Evolutionary conservation across 1,139 yeast species (phyloP), one percentile per base, ranked within the genome.

Genomic region (Wickerhamomyces sp.): DNA sequence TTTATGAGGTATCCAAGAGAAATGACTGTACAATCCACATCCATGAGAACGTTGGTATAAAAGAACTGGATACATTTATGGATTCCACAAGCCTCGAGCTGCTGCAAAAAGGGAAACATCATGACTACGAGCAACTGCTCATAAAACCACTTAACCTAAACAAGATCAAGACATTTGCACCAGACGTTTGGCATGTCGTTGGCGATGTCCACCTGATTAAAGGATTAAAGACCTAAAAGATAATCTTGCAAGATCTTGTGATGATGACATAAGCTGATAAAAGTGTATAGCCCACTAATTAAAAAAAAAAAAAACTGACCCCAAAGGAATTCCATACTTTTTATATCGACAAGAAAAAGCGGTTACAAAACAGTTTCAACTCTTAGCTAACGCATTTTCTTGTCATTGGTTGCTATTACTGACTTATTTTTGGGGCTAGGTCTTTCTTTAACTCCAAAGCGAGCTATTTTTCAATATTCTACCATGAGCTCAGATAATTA

Each of bases 141-240:
- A 20, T 14, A 38, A 45, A 20, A 20, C 56, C 49, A 24, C 41
- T 30, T 9, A 54, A 46, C 44, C 48, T 51, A 37, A 84, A 81
- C 44, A 75, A 67, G 48, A 84, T 88, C 40, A 87, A 87, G 62
- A 84, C 92, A 0, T 88, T 81, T 67, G 95, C 96, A 0, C 96
- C 96, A 0, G 94, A 82, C 37, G 76, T 87, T 3, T 82, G 87
- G 83, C 96, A 87, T 52, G 64, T 83, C 6, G 86, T 85, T 26
- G 70, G 76, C 4, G 95, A 84, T 48, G 62, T 72, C n/a, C 53
- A 49, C 32, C 30, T 19, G 7, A 24, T 24, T 14, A 24, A 24
- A 12, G 10, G 24, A 21, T n/a, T n/a, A n/a, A n/a, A n/a, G n/a
- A n/a, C n/a, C n/a, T n/a, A n/a, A n/a, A n/a, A n/a, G n/a, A n/a